phyloP scores from a whole-genome alignment of 805 yeast species.

The Wickerhamomyces queroliae region DNA sequence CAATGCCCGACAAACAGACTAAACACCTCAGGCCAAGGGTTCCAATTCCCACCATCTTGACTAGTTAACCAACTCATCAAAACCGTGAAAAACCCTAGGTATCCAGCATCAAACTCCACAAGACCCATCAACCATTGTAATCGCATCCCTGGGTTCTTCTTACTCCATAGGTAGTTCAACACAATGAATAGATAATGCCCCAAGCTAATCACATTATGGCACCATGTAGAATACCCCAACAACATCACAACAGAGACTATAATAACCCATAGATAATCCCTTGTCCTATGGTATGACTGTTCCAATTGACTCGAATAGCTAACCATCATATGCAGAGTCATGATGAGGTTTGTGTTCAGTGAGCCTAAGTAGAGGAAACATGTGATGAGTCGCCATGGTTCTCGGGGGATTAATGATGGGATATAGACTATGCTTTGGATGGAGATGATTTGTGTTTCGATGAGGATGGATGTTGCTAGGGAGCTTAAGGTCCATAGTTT shows the following conservation, averaged over 20 bases:
- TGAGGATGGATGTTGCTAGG: slow-evolving; percentile 7
- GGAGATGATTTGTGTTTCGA: slow-evolving; percentile 7
- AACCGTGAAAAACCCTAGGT: slow-evolving; percentile 7
- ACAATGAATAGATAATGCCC: slow-evolving; percentile 8
- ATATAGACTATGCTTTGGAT: slow-evolving; percentile 8
- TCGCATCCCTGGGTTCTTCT: slow-evolving; percentile 13
- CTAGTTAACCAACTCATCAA: slow-evolving; percentile 1
- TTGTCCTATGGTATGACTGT: slow-evolving; percentile 2
- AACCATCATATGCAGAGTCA: slow-evolving; percentile 3
- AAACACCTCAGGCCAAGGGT: background rate
- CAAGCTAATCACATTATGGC: slow-evolving; percentile 3
- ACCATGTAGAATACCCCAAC: slow-evolving; percentile 5
- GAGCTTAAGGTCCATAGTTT: slow-evolving; percentile 12
- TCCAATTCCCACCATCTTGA: background rate
- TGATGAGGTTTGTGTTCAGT: slow-evolving; percentile 8
- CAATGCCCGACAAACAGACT: slow-evolving; percentile 15
- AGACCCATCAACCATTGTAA: slow-evolving; percentile 9
- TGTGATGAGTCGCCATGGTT: slow-evolving; percentile 18
- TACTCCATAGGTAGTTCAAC: slow-evolving; percentile 14
- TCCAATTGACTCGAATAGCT: slow-evolving; percentile 13
- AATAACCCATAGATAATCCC: slow-evolving; percentile 17
- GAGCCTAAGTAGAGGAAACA: slow-evolving; percentile 14
- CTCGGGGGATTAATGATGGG: slow-evolving; percentile 7
- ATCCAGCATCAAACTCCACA: slow-evolving; percentile 11
- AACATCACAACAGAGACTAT: slow-evolving; percentile 5